A percentile compares a stretch with the other conserved stretches of the same genome.
These are phyloP conservation scores for Quambalaria eucalypti DNA, from an alignment of 1,284 basidiomycete species.

Conservation along the genomic window DNA sequence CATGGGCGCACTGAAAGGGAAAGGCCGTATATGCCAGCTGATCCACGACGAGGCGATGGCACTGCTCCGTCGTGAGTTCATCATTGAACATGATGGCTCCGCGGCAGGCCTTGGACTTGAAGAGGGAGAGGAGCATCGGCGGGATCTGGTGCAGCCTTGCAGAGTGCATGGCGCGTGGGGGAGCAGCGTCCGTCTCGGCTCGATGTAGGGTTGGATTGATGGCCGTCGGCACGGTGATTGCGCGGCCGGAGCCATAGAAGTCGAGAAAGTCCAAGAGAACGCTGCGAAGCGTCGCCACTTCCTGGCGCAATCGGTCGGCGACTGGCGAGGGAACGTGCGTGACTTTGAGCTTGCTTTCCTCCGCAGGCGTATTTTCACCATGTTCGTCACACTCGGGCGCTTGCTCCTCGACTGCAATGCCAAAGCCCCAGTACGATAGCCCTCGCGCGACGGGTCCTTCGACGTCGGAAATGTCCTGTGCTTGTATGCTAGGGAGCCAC, in stretches of 20 bases:
- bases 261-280: background rate
- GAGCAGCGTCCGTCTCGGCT: too few species aligned
- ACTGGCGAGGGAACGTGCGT: background rate
- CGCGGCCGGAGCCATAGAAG: background rate
- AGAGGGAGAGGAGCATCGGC: background rate
- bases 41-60: slow-evolving; percentile 59
- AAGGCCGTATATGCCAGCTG: slow-evolving; percentile 63
- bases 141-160: background rate
- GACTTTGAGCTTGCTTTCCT: background rate
- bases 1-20: slow-evolving; percentile 91
- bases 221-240: background rate
- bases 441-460: background rate
- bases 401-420: background rate
- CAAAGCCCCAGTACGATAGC: background rate
- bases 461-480: background rate
- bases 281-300: background rate
- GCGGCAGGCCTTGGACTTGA: background rate
- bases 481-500: background rate
- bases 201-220: background rate
- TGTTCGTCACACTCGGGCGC: too few species aligned
- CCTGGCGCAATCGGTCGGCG: background rate
- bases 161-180: too few species aligned
- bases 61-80: slow-evolving; percentile 60
- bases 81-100: slow-evolving; percentile 69
- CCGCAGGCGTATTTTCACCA: background rate